A percentile compares a stretch with the other conserved stretches of the same genome.
These are phyloP conservation scores for Beta macrorhiza DNA, from an alignment of 179 eudicot species.

Conservation along the genomic window DNA sequence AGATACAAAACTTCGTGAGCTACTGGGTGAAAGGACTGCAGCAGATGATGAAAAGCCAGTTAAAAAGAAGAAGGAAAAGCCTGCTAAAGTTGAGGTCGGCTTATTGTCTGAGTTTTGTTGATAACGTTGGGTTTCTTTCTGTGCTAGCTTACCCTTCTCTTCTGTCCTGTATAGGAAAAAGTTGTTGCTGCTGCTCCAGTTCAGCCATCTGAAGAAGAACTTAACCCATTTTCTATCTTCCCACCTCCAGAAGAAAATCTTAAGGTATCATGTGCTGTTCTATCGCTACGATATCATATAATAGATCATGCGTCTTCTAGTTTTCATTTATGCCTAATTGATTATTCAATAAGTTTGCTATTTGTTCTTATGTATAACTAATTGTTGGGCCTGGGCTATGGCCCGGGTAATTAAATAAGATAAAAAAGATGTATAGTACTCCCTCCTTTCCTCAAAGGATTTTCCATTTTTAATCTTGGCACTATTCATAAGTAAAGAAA, in stretches of 20 bases:
- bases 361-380: neutral
- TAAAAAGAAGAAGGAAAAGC: constrained; percentile 92
- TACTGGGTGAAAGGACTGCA: constrained; percentile 84
- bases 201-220: constrained; percentile 77
- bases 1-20: constrained; percentile 53
- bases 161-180: constrained; percentile 42
- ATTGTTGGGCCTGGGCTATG: too few species aligned
- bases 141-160: constrained; percentile 5
- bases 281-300: neutral
- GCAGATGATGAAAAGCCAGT: constrained; percentile 86
- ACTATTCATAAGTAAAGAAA: too few species aligned
- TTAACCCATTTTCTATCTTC: constrained; percentile 73
- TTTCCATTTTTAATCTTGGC: too few species aligned
- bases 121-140: neutral
- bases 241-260: constrained; percentile 77
- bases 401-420: too few species aligned
- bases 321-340: neutral
- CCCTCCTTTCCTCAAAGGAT: too few species aligned
- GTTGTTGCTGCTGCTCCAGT: constrained; percentile 42
- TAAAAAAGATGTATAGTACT: too few species aligned
- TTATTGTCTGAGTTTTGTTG: neutral
- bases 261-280: constrained; percentile 43
- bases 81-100: constrained; percentile 69
- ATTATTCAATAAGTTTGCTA: neutral
- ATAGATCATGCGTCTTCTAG: neutral